Evolutionary conservation across 2,329 filamentous ascomycete genomes (phyloP).

Genomic region (Colletotrichum paranaense): DNA sequence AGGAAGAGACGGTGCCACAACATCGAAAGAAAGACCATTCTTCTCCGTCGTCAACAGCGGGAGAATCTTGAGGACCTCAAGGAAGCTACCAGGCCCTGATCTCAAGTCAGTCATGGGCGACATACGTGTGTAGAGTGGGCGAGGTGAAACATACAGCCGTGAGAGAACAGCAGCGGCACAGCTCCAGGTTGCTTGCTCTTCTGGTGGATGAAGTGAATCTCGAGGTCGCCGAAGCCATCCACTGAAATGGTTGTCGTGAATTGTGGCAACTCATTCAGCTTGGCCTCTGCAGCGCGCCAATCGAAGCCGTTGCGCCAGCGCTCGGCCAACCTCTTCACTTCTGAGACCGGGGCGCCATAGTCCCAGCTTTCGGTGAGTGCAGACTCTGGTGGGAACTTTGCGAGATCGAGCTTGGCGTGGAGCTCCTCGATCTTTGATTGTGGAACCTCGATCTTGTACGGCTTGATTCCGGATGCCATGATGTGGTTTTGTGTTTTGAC

Average conservation of each 20-base stretch:
- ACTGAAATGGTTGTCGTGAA: conserved; percentile 64
- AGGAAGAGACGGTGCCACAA: conserved; percentile 68
- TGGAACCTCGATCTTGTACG: conserved; percentile 49
- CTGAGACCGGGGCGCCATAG: conserved; percentile 45
- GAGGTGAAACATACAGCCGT: conserved; percentile 62
- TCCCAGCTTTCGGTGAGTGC: conserved; percentile 47
- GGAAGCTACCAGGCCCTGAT: conserved; percentile 72
- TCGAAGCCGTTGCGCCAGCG: conserved; percentile 63
- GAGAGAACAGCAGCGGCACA: conserved; percentile 75
- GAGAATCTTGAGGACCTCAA: conserved; percentile 74
- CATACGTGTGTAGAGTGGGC: background rate
- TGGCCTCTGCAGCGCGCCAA: conserved; percentile 69
- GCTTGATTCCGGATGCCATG: conserved; percentile 39
- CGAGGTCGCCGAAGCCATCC: conserved; percentile 67
- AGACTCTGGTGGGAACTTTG: conserved; percentile 44
- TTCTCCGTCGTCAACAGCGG: conserved; percentile 52
- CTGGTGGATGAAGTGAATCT: conserved; percentile 74
- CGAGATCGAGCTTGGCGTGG: conserved; percentile 44
- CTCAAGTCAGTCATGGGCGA: background rate
- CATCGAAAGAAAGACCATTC: conserved; percentile 60
- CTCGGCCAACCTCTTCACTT: conserved; percentile 48
- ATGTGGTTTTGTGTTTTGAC: background rate
- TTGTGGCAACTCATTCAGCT: conserved; percentile 70
- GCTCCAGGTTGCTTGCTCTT: conserved; percentile 60
- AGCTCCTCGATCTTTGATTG: conserved; percentile 44